Base-by-base conservation (phyloP, 2,329 filamentous ascomycete species). In the Exserohilum rostratum region DNA sequence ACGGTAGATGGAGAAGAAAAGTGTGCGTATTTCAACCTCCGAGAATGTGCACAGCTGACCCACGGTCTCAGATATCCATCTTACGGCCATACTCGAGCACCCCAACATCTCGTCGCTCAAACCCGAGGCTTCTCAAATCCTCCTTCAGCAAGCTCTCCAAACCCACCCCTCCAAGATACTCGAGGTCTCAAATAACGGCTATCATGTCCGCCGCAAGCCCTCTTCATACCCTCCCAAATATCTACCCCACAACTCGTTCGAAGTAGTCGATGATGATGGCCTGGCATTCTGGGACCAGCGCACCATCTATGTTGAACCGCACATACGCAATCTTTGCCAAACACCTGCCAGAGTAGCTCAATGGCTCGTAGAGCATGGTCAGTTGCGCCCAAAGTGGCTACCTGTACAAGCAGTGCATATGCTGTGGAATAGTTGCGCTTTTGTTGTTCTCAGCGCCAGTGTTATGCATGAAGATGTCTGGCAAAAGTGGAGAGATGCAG, bases 261-360 rank as follows among this genome's bases (percentile, higher is more conserved):
- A 55, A 6, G 46, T 65, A 3, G 56, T 61, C 17, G 57, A 72
- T 47, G 69, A 72, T 44, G 55, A 70, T 20, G 71, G 69, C 6
- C 46, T 74, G 18, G 60, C 50, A 31, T 74, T 71, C 53, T 75
- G 72, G 72, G 70, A 74, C 33, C 61, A 72, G 49, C 70, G 70
- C 4, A 73, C 71, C 15, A 69, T 75, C 35, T 75, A 75, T 37
- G 68, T 75, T 25, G 72, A 75, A 44, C 71, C 72, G n/a, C 72
- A 74, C 48, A 42, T 65, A 7, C 67, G 66, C 25, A 64, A 64
- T 30, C 56, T 73, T 6, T 72, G 67, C 45, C 66, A 68, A 35
- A 69, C 61, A 29, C 71, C 69, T 1, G 69, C 69, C 2, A 68
- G 58, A 39, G 60, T 74, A 2, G 66, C 71, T 27, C 56, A 69